A percentile compares a stretch with the other conserved stretches of the same genome.
Evolutionary conservation across 2,329 filamentous ascomycete species (phyloP).

Genomic region (Colletotrichum neosansevieriae): DNA sequence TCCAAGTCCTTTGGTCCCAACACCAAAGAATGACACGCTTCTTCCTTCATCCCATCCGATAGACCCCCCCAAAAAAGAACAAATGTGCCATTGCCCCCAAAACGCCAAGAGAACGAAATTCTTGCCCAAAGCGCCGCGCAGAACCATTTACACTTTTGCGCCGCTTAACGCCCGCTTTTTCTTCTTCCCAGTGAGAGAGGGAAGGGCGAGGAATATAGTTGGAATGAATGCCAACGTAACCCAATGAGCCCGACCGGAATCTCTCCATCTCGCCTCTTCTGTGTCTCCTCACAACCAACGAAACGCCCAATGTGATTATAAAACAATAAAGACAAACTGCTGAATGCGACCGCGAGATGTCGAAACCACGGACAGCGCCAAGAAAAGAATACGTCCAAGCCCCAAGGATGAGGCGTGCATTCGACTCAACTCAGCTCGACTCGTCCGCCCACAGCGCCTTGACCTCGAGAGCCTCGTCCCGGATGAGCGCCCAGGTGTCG

Average conservation of each 20-base stretch:
- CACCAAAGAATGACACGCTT: neutral
- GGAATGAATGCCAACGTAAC: neutral
- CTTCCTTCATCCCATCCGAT: conserved; percentile 15
- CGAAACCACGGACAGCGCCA: neutral
- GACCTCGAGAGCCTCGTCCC: conserved; percentile 38
- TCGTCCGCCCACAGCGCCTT: conserved; percentile 38
- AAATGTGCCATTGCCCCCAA: conserved; percentile 7
- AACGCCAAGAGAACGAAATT: conserved; percentile 28
- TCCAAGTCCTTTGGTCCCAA: neutral
- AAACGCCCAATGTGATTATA: neutral
- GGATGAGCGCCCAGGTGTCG: conserved; percentile 38
- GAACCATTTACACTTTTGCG: conserved; percentile 33
- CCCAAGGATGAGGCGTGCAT: too few species aligned
- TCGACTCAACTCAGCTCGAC: conserved; percentile 11
- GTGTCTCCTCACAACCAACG: neutral
- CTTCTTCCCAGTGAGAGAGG: neutral
- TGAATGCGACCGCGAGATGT: conserved; percentile 9
- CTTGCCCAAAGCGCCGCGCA: conserved; percentile 36
- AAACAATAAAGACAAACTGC: conserved; percentile 6
- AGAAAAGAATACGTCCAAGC: neutral
- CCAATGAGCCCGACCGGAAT: neutral
- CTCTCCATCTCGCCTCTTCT: neutral
- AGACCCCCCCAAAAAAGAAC: neutral
- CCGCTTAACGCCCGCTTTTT: conserved; percentile 5
- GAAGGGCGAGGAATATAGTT: neutral